These are phyloP conservation scores for Lotus japonicus DNA, from an alignment of 306 rosid species.

Conservation along the genomic window DNA sequence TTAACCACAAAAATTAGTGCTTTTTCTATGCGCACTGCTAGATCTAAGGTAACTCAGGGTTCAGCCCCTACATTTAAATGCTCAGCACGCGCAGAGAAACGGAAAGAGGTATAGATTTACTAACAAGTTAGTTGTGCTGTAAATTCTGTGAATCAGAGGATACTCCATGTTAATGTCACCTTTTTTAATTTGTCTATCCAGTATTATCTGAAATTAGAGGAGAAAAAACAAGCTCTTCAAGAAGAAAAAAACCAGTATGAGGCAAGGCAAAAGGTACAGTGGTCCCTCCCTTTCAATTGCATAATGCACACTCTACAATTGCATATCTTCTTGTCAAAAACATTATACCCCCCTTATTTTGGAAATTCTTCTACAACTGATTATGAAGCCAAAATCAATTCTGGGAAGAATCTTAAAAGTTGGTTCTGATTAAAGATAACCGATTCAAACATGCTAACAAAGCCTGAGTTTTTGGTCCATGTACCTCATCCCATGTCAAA, in stretches of 20 bases:
- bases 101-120: conserved; percentile 68
- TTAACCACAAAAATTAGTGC: conserved; percentile 51
- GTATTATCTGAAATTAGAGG: conserved; percentile 81
- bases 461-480: neutral
- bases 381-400: too few relatives aligned
- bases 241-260: conserved; percentile 74
- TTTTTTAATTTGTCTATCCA: conserved; percentile 24
- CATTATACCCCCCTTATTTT: neutral
- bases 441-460: neutral
- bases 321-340: neutral
- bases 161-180: neutral
- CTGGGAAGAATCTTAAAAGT: too few relatives aligned
- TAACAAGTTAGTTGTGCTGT: conserved; percentile 7
- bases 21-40: conserved; percentile 63
- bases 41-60: conserved; percentile 77
- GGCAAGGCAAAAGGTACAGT: conserved; percentile 67
- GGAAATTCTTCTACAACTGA: too few relatives aligned
- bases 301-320: neutral
- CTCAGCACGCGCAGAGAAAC: conserved; percentile 67
- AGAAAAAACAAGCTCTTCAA: conserved; percentile 78
- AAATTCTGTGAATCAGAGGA: neutral
- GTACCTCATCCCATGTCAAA: neutral
- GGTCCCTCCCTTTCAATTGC: neutral
- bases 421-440: too few relatives aligned
- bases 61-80: conserved; percentile 75